Evolutionary conservation across 1,139 yeast species (phyloP).

Genomic region (Pichiaceae sp.): DNA sequence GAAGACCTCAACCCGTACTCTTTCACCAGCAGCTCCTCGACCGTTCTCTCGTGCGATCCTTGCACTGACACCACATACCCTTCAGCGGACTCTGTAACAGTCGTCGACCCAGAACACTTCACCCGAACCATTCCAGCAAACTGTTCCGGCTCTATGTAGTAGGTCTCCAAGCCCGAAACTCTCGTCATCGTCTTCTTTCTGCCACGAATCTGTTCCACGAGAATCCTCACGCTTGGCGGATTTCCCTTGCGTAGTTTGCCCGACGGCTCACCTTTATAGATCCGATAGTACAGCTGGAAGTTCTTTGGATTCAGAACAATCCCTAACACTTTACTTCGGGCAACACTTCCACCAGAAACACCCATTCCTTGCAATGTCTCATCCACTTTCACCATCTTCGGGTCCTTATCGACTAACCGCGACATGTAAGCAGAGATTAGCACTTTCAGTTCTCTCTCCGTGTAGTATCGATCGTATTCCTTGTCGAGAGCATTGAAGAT

Average conservation of each 20-base stretch:
- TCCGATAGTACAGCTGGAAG: conserved; percentile 33
- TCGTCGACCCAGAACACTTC: conserved; percentile 84
- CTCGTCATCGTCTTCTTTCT: conserved; percentile 79
- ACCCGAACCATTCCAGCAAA: conserved; percentile 65
- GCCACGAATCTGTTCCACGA: conserved; percentile 65
- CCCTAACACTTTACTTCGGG: conserved; percentile 2
- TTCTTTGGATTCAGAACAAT: conserved; percentile 1
- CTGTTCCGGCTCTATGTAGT: conserved; percentile 53
- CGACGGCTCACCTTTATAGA: conserved; percentile 28
- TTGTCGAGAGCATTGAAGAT: conserved; percentile 40
- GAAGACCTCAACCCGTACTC: conserved; percentile 54
- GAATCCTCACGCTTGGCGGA: conserved; percentile 57
- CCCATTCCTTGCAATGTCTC: conserved; percentile 27
- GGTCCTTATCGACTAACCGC: conserved; percentile 35
- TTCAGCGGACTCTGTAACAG: conserved; percentile 51
- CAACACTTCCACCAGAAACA: conserved; percentile 37
- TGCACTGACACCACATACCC: conserved; percentile 61
- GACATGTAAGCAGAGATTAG: conserved; percentile 51
- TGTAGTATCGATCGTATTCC: conserved; percentile 35
- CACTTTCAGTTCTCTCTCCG: conserved; percentile 44
- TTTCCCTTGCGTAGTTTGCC: conserved; percentile 46
- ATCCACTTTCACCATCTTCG: conserved; percentile 48
- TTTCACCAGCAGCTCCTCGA: conserved; percentile 47
- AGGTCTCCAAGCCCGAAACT: conserved; percentile 61
- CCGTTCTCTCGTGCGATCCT: conserved; percentile 73